These are phyloP conservation scores for Hyphopichia pseudoburtonii DNA, from an alignment of 1,139 yeast species.

Conservation along the genomic window DNA sequence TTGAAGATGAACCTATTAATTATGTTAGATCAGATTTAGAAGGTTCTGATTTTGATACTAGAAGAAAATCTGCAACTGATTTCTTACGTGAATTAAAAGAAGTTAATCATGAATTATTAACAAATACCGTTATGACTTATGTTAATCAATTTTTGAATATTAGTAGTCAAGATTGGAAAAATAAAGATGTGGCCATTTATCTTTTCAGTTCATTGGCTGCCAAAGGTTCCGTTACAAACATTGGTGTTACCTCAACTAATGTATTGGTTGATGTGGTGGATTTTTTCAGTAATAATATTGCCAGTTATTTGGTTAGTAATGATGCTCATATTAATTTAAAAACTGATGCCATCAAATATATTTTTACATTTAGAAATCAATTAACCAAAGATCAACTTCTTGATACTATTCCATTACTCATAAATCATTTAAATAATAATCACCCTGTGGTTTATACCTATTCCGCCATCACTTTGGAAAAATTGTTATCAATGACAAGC, in stretches of 20 bases:
- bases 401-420: slow-evolving; percentile 78
- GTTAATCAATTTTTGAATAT: slow-evolving; percentile 62
- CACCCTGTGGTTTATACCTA: slow-evolving; percentile 91
- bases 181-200: slow-evolving; percentile 84
- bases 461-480: slow-evolving; percentile 90
- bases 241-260: slow-evolving; percentile 90
- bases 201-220: slow-evolving; percentile 88
- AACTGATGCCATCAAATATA: slow-evolving; percentile 91
- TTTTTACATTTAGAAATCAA: slow-evolving; percentile 89
- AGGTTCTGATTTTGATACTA: slow-evolving; percentile 90
- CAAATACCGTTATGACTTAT: slow-evolving; percentile 75
- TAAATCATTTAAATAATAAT: slow-evolving; percentile 57
- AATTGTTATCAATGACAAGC: slow-evolving; percentile 75
- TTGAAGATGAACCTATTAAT: slow-evolving; percentile 96
- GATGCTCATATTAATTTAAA: slow-evolving; percentile 68
- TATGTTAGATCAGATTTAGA: slow-evolving; percentile 90
- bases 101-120: slow-evolving; percentile 71
- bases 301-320: slow-evolving; percentile 66
- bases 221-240: slow-evolving; percentile 78
- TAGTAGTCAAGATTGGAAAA: slow-evolving; percentile 63
- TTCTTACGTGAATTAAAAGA: slow-evolving; percentile 85
- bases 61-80: slow-evolving; percentile 90
- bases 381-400: slow-evolving; percentile 79
- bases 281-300: slow-evolving; percentile 79
- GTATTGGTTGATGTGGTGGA: slow-evolving; percentile 80